Conservation (phyloP, 441 rosid species). For the Adansonia rubrostipa region DNA sequence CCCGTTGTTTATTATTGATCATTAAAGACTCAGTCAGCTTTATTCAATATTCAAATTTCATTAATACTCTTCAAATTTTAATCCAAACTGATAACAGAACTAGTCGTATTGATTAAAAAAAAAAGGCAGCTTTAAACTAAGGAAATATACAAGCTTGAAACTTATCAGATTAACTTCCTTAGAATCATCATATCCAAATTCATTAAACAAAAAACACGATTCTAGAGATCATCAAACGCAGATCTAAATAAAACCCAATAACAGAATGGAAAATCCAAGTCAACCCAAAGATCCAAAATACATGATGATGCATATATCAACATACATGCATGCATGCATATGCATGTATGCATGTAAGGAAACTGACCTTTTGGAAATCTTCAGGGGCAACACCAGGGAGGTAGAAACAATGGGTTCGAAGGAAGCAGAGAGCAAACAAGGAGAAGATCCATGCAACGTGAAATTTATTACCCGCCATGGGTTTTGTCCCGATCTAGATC, state of each 20-base stretch:
- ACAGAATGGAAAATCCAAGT: neutral
- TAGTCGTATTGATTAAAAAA: neutral
- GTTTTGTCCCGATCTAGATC: conserved; percentile 38
- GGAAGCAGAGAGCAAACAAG: conserved; percentile 31
- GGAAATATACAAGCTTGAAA: neutral
- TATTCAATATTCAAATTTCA: neutral
- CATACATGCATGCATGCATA: neutral
- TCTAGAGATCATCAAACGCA: conserved; percentile 7
- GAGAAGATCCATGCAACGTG: conserved; percentile 42
- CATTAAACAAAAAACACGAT: neutral
- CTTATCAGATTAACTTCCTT: conserved; percentile 1
- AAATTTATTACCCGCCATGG: conserved; percentile 54
- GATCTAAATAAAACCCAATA: conserved; percentile 23
- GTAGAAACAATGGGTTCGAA: conserved; percentile 61
- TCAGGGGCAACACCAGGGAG: conserved; percentile 95
- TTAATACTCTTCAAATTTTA: neutral
- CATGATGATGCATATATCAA: conserved; percentile 7
- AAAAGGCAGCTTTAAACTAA: neutral
- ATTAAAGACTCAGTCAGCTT: neutral
- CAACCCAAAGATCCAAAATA: neutral
- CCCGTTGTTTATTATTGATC: neutral
- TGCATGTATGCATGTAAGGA: neutral
- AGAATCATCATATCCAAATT: neutral
- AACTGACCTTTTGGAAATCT: conserved; percentile 67
- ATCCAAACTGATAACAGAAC: neutral